Evolutionary conservation across 768 basidiomycete genomes (phyloP).

Genomic region (Rhodotorula diobovata): DNA sequence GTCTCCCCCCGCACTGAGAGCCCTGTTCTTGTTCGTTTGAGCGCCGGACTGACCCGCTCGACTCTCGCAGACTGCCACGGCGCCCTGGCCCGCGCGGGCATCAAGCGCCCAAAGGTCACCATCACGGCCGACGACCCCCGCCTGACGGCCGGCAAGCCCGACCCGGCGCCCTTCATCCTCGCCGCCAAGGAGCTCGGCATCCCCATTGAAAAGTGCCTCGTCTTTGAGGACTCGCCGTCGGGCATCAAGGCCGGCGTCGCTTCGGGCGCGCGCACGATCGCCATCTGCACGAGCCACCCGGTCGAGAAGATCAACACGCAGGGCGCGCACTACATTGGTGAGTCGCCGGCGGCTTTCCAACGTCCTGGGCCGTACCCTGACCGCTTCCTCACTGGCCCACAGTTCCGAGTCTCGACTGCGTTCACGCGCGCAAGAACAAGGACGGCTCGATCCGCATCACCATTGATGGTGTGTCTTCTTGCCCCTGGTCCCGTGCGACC

Average conservation of each 20-base stretch:
- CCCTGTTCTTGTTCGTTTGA: background rate
- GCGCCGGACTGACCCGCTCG: conserved; percentile 44
- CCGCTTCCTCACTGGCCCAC: background rate
- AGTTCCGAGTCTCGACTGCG: conserved; percentile 33
- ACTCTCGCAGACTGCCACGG: conserved; percentile 51
- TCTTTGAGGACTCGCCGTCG: conserved; percentile 49
- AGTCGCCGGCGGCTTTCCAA: background rate
- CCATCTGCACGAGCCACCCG: conserved; percentile 48
- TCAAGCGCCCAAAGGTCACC: conserved; percentile 62
- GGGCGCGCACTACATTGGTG: conserved; percentile 38
- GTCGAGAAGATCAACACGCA: conserved; percentile 43
- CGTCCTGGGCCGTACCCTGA: background rate
- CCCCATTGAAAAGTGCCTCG: conserved; percentile 52
- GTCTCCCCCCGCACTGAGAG: conserved; percentile 42
- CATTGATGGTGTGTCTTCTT: background rate
- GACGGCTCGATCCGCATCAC: conserved; percentile 29
- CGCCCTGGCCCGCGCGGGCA: conserved; percentile 67
- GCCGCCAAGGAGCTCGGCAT: conserved; percentile 48
- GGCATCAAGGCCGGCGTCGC: conserved; percentile 49
- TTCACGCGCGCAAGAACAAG: conserved; percentile 26
- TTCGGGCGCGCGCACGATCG: conserved; percentile 46
- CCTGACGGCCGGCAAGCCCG: conserved; percentile 54
- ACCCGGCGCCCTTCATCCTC: conserved; percentile 49
- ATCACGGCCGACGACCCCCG: conserved; percentile 74
- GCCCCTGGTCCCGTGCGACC: background rate